These are phyloP conservation scores for Leccinum barrowsii DNA, from an alignment of 768 basidiomycete genomes.

Conservation along the genomic window DNA sequence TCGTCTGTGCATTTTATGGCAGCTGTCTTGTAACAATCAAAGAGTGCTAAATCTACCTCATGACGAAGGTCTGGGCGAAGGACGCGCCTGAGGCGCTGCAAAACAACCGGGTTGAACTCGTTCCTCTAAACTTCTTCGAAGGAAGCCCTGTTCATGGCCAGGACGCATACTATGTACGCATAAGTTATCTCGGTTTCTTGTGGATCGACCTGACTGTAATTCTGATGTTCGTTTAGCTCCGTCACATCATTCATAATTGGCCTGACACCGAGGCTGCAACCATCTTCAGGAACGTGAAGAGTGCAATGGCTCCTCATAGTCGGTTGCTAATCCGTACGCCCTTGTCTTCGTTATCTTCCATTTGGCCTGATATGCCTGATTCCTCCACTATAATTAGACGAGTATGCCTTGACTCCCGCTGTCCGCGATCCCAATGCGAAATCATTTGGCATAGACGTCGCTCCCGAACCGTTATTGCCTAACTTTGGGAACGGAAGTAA, in stretches of 20 bases:
- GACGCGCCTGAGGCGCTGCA: neutral
- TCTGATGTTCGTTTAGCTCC: conserved; percentile 15
- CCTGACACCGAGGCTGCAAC: conserved; percentile 30
- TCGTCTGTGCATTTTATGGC: neutral
- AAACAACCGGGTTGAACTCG: neutral
- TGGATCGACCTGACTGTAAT: too few relatives aligned
- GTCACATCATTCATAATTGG: conserved; percentile 35
- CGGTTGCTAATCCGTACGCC: conserved; percentile 34
- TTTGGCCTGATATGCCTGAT: neutral
- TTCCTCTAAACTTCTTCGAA: neutral
- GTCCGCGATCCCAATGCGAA: conserved; percentile 4
- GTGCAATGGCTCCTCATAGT: conserved; percentile 28
- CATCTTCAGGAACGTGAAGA: conserved; percentile 29
- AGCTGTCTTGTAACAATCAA: neutral
- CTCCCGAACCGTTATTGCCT: conserved; percentile 44
- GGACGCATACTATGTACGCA: neutral
- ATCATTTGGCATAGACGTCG: conserved; percentile 22
- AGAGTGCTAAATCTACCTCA: neutral
- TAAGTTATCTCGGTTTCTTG: neutral
- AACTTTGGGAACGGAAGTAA: conserved; percentile 44
- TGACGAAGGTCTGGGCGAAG: neutral
- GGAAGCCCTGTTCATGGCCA: neutral
- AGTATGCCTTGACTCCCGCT: conserved; percentile 16
- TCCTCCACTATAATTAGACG: conserved; percentile 11
- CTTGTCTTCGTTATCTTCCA: neutral